Base-by-base conservation (phyloP, 257 asterid species). In the Primulina eburnea region DNA sequence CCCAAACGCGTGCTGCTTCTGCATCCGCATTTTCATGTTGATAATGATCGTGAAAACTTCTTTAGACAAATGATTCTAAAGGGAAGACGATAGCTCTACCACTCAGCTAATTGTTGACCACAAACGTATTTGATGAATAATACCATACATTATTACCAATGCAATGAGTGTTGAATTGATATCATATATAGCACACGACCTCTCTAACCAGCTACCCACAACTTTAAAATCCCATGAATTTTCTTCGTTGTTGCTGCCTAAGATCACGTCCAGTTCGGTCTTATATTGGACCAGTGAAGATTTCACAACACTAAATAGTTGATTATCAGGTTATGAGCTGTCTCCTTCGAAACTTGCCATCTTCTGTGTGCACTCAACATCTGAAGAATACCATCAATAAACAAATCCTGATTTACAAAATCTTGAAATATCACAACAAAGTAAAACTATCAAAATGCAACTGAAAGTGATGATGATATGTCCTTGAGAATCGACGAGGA, bases 301-400 rank as follows among this genome's bases (percentile, higher is more conserved):
- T 47, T 72, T 79, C 21, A 73, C 77, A 5, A 67, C 83, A 21
- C 70, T 70, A 62, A 84, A 81, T 43, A 77, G 77, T 7, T 72
- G 80, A 67, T 77, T 77, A 57, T 34, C 62, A 10, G 68, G 10
- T 33, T 52, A 73, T 5, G 78, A 65, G 75, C 83, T 70, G 8
- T 72, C 86, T 32, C 84, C 86, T 70, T 65, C 59, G 74, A 38
- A 79, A 69, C 83, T 60, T 70, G 77, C 88, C 84, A 83, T 80
- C 84, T 78, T 29, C 79, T 78, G 75, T 80, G 85, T 12, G 80
- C 88, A 67, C 77, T 76, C 69, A 80, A 55, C 64, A 70, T 64
- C 89, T 89, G 81, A 29, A 71, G 43, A 64, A 11, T 21, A 6
- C 21, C 30, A 28, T 60, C 64, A 3, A 2, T 2, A 6, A 8